A percentile compares a stretch with the other conserved stretches of the same genome.
Conservation (phyloP, 2,329 filamentous ascomycete genomes). For the Xylaria sp. region DNA sequence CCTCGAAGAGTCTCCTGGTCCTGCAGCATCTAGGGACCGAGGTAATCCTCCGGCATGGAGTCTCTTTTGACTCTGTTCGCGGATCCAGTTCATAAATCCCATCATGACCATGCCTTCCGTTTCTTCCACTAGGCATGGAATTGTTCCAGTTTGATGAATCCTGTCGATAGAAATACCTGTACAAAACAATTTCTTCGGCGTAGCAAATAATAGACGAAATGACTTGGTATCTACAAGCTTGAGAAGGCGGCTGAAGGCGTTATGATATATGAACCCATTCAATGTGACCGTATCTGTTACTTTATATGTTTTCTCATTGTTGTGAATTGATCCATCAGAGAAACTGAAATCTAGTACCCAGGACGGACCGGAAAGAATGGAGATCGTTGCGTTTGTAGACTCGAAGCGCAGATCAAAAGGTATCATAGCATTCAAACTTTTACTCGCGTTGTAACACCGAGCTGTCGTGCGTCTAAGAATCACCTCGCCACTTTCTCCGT, state of each 20-base stretch:
- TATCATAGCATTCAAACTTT: background rate
- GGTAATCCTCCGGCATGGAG: too few relatives aligned
- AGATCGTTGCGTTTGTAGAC: background rate
- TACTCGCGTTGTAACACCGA: background rate
- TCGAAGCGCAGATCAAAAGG: background rate
- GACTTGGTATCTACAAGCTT: background rate
- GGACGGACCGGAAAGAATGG: background rate
- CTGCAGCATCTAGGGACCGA: too few relatives aligned
- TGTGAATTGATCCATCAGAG: background rate
- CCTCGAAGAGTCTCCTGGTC: too few relatives aligned
- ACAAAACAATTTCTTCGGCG: background rate
- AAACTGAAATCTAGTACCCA: constrained; percentile 14
- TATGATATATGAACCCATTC: background rate
- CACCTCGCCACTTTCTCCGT: background rate
- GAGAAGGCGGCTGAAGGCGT: background rate
- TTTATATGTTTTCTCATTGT: fast-evolving
- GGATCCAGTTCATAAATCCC: too few relatives aligned
- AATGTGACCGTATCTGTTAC: background rate
- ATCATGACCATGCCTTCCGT: too few relatives aligned
- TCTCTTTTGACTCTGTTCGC: too few relatives aligned
- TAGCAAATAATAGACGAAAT: background rate
- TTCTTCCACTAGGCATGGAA: background rate
- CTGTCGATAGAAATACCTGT: background rate
- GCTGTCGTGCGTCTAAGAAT: background rate
- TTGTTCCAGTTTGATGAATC: background rate